These are phyloP conservation scores for Suhomyces kilbournensis DNA, from an alignment of 805 yeast genomes.

Conservation along the genomic window DNA sequence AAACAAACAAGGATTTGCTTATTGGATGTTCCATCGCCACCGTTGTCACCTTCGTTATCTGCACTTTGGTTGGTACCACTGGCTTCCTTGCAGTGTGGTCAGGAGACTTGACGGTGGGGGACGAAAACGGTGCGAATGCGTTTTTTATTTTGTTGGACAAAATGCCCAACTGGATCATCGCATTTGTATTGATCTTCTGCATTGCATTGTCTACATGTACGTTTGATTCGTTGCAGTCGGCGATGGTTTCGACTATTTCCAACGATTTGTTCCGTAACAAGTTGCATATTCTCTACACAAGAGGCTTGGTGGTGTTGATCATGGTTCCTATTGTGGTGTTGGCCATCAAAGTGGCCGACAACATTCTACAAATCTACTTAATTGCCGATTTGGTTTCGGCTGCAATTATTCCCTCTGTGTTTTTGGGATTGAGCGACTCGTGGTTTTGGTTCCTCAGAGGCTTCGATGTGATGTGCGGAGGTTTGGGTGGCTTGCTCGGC, in stretches of 20 bases:
- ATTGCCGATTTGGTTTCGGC: slow-evolving; percentile 90
- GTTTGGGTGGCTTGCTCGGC: slow-evolving; percentile 74
- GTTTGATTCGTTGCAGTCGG: slow-evolving; percentile 84
- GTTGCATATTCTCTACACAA: slow-evolving; percentile 60
- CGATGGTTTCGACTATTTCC: slow-evolving; percentile 82
- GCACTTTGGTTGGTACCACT: slow-evolving; percentile 73
- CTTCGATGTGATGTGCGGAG: slow-evolving; percentile 78
- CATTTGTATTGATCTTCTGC: slow-evolving; percentile 73
- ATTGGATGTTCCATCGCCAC: slow-evolving; percentile 78
- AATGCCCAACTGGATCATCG: slow-evolving; percentile 85
- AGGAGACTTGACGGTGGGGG: slow-evolving; percentile 54
- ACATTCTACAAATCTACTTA: slow-evolving; percentile 80
- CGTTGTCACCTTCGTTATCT: slow-evolving; percentile 57
- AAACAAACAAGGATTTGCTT: slow-evolving; percentile 67
- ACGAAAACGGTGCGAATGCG: slow-evolving; percentile 60
- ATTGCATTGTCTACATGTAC: slow-evolving; percentile 81
- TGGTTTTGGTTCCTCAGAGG: slow-evolving; percentile 69
- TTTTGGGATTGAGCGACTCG: slow-evolving; percentile 68
- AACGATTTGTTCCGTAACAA: slow-evolving; percentile 87
- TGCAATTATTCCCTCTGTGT: slow-evolving; percentile 77
- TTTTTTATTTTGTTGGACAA: slow-evolving; percentile 67
- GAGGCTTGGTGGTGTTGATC: slow-evolving; percentile 66
- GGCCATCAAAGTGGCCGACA: slow-evolving; percentile 76
- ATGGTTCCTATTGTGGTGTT: slow-evolving; percentile 88
- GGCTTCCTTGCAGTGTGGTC: slow-evolving; percentile 93